phyloP scores from a whole-genome alignment of 2,329 filamentous ascomycete genomes.

The Onygenales sp. region DNA sequence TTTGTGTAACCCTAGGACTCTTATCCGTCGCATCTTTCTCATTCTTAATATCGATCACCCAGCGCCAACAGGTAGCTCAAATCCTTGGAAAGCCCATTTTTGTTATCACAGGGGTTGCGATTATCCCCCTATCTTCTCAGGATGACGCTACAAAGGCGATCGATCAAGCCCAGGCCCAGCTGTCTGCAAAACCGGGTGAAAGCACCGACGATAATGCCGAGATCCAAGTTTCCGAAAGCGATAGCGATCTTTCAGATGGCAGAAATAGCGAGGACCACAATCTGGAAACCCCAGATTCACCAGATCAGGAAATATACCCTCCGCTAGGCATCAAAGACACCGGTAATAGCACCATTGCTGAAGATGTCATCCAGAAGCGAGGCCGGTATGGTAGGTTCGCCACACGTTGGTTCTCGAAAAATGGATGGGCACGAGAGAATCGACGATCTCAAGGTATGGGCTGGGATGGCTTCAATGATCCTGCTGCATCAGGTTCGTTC shows the following conservation, averaged over 20 bases:
- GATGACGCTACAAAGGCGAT: conserved; percentile 66
- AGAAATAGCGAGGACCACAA: conserved; percentile 5
- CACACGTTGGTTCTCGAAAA: conserved; percentile 80
- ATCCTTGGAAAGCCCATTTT: conserved; percentile 76
- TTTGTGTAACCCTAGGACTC: conserved; percentile 50
- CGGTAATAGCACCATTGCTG: conserved; percentile 57
- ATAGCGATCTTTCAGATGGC: conserved; percentile 7
- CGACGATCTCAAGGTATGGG: conserved; percentile 1
- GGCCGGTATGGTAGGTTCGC: conserved; percentile 86
- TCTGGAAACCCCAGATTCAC: conserved; percentile 19
- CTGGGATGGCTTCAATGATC: conserved; percentile 6
- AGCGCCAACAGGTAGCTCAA: conserved; percentile 79
- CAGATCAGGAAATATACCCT: conserved; percentile 16
- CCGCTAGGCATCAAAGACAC: conserved; percentile 23
- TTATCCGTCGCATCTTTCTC: conserved; percentile 71
- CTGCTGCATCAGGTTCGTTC: not conserved
- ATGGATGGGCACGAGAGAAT: conserved; percentile 56
- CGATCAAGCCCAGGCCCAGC: conserved; percentile 16
- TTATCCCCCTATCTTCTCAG: conserved; percentile 79
- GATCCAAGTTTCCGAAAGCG: conserved; percentile 14
- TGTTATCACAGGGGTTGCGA: conserved; percentile 74
- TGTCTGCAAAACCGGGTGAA: conserved; percentile 10
- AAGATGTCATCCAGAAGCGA: conserved; percentile 76
- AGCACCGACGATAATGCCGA: conserved; percentile 33
- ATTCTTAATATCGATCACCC: conserved; percentile 79